Percentiles rank a stretch among this genome's conserved stretches.
These are phyloP conservation scores for Colletotrichum incanum DNA, from an alignment of 2,329 filamentous ascomycete species.

Conservation along the genomic window DNA sequence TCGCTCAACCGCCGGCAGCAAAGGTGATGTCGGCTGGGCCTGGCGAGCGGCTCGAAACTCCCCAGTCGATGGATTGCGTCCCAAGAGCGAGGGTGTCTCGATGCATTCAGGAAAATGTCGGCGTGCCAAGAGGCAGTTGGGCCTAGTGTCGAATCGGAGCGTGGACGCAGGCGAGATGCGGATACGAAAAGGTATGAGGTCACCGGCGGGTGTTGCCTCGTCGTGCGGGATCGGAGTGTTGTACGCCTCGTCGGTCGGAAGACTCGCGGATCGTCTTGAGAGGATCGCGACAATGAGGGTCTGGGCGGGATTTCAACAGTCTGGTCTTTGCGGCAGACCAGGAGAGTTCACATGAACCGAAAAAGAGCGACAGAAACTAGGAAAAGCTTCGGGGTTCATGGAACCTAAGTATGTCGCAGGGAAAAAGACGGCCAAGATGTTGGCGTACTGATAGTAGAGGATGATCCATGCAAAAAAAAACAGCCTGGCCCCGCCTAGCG, in stretches of 20 bases:
- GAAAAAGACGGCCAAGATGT: slow-evolving; percentile 35
- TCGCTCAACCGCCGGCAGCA: slow-evolving; percentile 31
- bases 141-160: not conserved
- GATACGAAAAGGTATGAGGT: slow-evolving; percentile 28
- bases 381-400: slow-evolving; percentile 38
- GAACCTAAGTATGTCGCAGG: slow-evolving; percentile 38
- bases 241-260: slow-evolving; percentile 7
- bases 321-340: slow-evolving; percentile 18
- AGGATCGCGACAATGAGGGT: slow-evolving; percentile 9
- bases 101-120: slow-evolving; percentile 51
- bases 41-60: slow-evolving; percentile 45
- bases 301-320: not conserved
- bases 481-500: slow-evolving; percentile 38
- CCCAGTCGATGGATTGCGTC: slow-evolving; percentile 48
- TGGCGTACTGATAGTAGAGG: slow-evolving; percentile 40
- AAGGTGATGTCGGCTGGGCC: slow-evolving; percentile 43
- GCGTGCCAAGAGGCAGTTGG: slow-evolving; percentile 10
- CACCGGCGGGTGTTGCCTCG: slow-evolving; percentile 21
- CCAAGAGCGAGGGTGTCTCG: slow-evolving; percentile 46
- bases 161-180: not conserved
- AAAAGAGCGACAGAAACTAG: slow-evolving; percentile 26
- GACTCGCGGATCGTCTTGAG: slow-evolving; percentile 5
- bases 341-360: slow-evolving; percentile 10
- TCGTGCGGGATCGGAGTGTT: not conserved
- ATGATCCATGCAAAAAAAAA: slow-evolving; percentile 40